Evolutionary conservation across 345 rosid genomes (phyloP).

Genomic region (Syzygium oleosum): DNA sequence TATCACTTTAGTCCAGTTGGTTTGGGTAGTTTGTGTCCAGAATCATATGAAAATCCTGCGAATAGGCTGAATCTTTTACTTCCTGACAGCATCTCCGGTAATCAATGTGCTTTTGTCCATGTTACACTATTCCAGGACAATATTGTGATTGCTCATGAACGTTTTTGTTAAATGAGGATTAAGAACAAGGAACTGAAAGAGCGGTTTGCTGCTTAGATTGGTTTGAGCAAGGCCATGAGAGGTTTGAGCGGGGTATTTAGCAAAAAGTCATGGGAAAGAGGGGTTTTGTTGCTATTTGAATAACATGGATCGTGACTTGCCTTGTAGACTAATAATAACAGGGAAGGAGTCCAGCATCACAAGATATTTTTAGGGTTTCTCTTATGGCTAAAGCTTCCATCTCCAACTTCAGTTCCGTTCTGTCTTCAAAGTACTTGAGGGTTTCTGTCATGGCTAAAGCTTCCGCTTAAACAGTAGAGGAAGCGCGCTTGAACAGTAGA

Average conservation of each 20-base stretch:
- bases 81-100: neutral
- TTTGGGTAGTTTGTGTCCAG: neutral
- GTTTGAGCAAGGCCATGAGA: neutral
- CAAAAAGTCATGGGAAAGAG: neutral
- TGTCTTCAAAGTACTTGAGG: too few relatives aligned
- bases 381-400: too few relatives aligned
- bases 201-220: neutral
- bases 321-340: neutral
- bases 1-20: neutral
- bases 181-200: neutral
- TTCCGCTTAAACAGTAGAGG: too few relatives aligned
- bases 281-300: neutral
- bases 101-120: neutral
- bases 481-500: too few relatives aligned
- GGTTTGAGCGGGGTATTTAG: neutral
- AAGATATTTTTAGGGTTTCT: neutral
- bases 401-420: too few relatives aligned
- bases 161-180: neutral
- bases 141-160: neutral
- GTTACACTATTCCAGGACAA: neutral
- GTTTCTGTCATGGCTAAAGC: too few relatives aligned
- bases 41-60: neutral
- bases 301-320: neutral
- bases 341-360: neutral
- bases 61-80: neutral